Conservation (phyloP, 306 rosid genomes). For the Luffa aegyptiaca region DNA sequence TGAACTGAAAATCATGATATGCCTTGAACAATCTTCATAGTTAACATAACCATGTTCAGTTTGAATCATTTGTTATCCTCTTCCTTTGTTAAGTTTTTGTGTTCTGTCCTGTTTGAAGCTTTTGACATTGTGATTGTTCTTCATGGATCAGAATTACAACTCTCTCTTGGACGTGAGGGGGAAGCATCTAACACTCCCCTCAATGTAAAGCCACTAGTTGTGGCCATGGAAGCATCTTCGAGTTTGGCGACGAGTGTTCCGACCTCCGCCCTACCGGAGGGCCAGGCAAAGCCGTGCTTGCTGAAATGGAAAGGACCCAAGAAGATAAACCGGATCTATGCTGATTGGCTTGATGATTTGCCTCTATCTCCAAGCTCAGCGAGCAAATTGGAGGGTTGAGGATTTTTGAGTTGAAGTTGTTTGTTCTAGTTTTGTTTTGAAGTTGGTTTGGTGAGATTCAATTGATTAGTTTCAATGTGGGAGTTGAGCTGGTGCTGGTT, state of each 20-base stretch:
- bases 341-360: conserved; percentile 80
- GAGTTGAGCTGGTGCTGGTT: neutral
- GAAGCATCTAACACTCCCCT: conserved; percentile 23
- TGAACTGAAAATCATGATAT: neutral
- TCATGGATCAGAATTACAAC: conserved; percentile 52
- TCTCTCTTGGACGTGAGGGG: conserved; percentile 39
- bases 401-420: neutral
- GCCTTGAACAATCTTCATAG: neutral
- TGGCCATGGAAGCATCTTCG: conserved; percentile 32
- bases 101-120: neutral
- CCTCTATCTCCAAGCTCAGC: conserved; percentile 40
- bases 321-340: conserved; percentile 80
- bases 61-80: neutral
- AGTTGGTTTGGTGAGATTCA: conserved; percentile 7
- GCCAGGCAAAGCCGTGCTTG: conserved; percentile 31
- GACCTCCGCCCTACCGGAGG: conserved; percentile 32
- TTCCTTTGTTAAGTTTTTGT: neutral
- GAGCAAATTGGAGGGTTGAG: conserved; percentile 39
- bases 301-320: conserved; percentile 60
- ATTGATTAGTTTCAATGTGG: neutral
- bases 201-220: conserved; percentile 19
- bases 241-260: conserved; percentile 15
- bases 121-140: conserved; percentile 4
- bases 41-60: neutral
- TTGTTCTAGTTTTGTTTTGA: neutral